Base-by-base conservation (phyloP, 306 rosid genomes). In the Lablab purpureus region DNA sequence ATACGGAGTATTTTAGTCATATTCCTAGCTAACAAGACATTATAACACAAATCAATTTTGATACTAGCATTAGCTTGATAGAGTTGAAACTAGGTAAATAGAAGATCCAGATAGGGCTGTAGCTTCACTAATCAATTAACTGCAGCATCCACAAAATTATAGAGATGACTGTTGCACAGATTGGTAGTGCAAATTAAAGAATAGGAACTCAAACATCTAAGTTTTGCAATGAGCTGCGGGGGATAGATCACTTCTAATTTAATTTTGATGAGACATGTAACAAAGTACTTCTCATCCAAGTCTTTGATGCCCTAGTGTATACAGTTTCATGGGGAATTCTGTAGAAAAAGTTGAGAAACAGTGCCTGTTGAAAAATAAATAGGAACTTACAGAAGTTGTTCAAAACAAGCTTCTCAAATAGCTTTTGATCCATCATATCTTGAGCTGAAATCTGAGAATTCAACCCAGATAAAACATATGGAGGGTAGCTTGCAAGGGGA, bases 331-430 rank as follows among this genome's bases (percentile, higher is more conserved):
- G 17, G 7, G 68, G 11, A 67, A 67, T n/a, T 77, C 30, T 54
- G 55, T 22, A 41, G 23, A 41, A 43, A 72, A 30, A 6, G 34
- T 21, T 40, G 1, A 43, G 17, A 12, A 43, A 43, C 15, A 43
- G 12, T 3, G 18, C 50, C 56, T 50, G 46, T 32, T 23, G 65
- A 10, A 56, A 51, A 37, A 22, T 34, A 10, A 27, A 15, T 27
- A 15, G 27, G 67, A 58, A 83, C 96, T 88, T 75, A 92, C 97
- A 63, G 45, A 89, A 94, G 90, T 91, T 90, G 85, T 92, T 91
- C 52, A 91, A 19, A 82, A 91, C 86, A 66, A 92, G 98, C 74
- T 89, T 94, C 79, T 89, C 91, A 14, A 82, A 71, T 81, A 94
- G 85, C 77, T 86, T 77, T 30, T 90, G 87, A 45, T 87, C 81